A percentile compares a stretch with the other conserved stretches of the same genome.
These are phyloP conservation scores for Bacidia gigantensis DNA, from an alignment of 495 filamentous ascomycete species.

Conservation along the genomic window DNA sequence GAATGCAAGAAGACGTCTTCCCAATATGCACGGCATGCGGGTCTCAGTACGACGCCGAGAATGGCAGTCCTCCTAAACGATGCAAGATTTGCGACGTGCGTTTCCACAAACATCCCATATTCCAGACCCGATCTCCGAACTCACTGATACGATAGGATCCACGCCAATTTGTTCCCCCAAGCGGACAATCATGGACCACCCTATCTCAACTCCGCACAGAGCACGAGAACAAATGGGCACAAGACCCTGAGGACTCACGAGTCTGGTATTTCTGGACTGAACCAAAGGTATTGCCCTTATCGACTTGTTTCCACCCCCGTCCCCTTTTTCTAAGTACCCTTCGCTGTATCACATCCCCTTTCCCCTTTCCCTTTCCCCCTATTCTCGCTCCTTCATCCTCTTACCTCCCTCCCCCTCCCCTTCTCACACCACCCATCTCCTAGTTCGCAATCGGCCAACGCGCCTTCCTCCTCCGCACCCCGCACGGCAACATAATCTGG, in stretches of 20 bases:
- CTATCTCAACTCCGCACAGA: constrained; percentile 25
- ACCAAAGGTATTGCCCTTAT: constrained; percentile 33
- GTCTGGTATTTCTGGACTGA: constrained; percentile 42
- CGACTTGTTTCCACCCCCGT: neutral
- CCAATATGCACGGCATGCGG: constrained; percentile 16
- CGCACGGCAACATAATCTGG: constrained; percentile 56
- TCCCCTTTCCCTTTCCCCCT: too few relatives aligned
- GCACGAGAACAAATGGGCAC: constrained; percentile 20
- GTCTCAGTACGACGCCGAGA: constrained; percentile 4
- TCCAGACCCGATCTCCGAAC: neutral
- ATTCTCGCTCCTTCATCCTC: too few relatives aligned
- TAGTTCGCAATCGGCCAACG: constrained; percentile 58
- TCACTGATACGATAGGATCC: constrained; percentile 30
- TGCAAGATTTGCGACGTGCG: constrained; percentile 68
- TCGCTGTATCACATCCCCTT: too few relatives aligned
- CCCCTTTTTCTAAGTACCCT: too few relatives aligned
- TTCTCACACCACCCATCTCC: neutral
- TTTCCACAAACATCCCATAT: neutral
- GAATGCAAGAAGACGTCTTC: constrained; percentile 1
- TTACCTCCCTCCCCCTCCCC: neutral
- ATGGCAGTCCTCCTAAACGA: constrained; percentile 26
- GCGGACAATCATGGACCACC: constrained; percentile 47
- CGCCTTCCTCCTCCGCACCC: constrained; percentile 47
- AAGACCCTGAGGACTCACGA: constrained; percentile 24
- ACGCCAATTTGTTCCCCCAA: constrained; percentile 51